A percentile compares a stretch with the other conserved stretches of the same genome.
Conservation (phyloP, 192 early-diverging fungal genomes). For the Coemansia sp. region DNA sequence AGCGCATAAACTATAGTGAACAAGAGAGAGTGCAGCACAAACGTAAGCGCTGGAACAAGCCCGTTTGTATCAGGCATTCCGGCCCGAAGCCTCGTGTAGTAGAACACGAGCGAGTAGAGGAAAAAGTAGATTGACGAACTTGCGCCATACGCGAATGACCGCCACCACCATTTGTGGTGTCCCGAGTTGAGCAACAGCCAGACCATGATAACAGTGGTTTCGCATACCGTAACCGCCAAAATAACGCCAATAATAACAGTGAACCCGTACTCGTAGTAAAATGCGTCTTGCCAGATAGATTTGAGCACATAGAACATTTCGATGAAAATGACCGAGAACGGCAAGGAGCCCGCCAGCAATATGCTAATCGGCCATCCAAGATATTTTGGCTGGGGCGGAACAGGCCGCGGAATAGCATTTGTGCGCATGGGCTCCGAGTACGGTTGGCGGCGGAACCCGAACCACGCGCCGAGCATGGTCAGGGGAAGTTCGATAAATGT, state of each 20-base stretch:
- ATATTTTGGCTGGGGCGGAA: slow-evolving; percentile 80
- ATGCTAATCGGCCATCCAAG: slow-evolving; percentile 59
- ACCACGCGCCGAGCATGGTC: slow-evolving; percentile 81
- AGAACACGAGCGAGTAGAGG: slow-evolving; percentile 75
- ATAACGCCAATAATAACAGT: slow-evolving; percentile 61
- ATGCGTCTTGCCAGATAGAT: slow-evolving; percentile 67
- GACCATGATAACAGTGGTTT: slow-evolving; percentile 66
- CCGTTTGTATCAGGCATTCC: slow-evolving; percentile 51
- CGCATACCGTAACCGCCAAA: slow-evolving; percentile 59
- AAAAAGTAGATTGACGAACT: slow-evolving; percentile 79
- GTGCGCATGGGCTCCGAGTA: slow-evolving; percentile 88
- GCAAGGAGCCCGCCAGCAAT: slow-evolving; percentile 67
- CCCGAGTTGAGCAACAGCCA: slow-evolving; percentile 68
- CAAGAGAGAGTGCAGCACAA: slow-evolving; percentile 71
- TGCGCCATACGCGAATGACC: slow-evolving; percentile 76
- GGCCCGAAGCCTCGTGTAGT: slow-evolving; percentile 64
- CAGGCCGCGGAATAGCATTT: slow-evolving; percentile 89
- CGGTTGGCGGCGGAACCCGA: slow-evolving; percentile 73
- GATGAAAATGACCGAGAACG: slow-evolving; percentile 72
- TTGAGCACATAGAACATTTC: slow-evolving; percentile 72
- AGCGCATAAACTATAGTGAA: slow-evolving; percentile 62
- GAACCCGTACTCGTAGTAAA: slow-evolving; percentile 67
- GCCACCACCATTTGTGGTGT: slow-evolving; percentile 93
- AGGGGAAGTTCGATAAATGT: slow-evolving; percentile 75
- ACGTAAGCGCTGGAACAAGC: slow-evolving; percentile 71